These are phyloP conservation scores for Plasmodium knowlesi DNA, from an alignment of 169 alveolate genomes.

Conservation along the genomic window DNA sequence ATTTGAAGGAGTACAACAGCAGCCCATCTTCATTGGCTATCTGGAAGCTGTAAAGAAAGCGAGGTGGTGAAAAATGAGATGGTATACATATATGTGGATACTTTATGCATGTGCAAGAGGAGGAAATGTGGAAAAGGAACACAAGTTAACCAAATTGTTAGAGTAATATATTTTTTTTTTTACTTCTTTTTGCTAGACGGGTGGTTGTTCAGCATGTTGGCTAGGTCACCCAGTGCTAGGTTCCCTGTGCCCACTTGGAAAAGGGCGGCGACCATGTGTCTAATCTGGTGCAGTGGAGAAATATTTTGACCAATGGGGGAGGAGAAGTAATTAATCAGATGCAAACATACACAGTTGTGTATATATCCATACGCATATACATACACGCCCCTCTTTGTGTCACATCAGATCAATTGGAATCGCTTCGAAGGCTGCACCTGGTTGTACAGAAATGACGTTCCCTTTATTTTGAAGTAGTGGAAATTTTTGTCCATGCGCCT, in stretches of 20 bases:
- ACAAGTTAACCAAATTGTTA: background rate
- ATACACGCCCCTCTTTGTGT: background rate
- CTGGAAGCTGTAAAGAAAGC: conserved; percentile 9
- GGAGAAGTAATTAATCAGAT: background rate
- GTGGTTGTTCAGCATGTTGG: background rate
- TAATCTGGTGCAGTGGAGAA: conserved; percentile 18
- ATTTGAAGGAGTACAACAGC: conserved; percentile 53
- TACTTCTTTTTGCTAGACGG: conserved; percentile 31
- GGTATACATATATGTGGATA: background rate
- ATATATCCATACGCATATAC: background rate
- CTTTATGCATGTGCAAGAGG: background rate
- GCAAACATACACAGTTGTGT: background rate
- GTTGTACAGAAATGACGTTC: conserved; percentile 57
- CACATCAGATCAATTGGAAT: background rate
- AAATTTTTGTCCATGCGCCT: conserved; percentile 28
- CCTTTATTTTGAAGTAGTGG: conserved; percentile 67
- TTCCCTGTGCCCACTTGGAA: conserved; percentile 55
- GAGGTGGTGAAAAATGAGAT: background rate
- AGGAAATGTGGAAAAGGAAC: background rate
- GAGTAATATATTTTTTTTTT: background rate
- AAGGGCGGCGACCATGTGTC: conserved; percentile 65
- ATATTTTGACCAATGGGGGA: background rate
- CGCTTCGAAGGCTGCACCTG: background rate
- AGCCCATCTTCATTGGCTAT: conserved; percentile 63
- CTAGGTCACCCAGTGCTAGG: conserved; percentile 1